Percentiles rank a stretch among this genome's conserved stretches.
These are phyloP conservation scores for Udeniomyces megalosporus DNA, from an alignment of 768 basidiomycete genomes.

Conservation along the genomic window DNA sequence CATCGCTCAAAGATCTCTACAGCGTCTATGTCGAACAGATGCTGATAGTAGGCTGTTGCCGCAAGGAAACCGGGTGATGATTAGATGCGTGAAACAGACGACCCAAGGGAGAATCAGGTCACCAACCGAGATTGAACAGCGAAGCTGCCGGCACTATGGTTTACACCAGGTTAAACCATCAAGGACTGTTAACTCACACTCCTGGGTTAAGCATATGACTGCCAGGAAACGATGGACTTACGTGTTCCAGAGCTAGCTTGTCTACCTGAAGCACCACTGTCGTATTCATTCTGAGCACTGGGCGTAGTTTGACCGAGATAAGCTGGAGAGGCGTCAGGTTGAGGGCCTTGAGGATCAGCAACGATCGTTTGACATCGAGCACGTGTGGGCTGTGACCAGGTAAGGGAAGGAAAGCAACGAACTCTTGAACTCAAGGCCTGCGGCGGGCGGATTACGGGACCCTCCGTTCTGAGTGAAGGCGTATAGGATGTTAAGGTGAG, in stretches of 20 bases:
- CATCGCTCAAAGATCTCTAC: slow-evolving; percentile 14
- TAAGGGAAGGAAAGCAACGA: background rate
- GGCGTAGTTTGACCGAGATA: slow-evolving; percentile 1
- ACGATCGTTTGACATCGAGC: background rate
- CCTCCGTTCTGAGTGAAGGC: background rate
- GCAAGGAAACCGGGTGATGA: background rate
- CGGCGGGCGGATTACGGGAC: background rate
- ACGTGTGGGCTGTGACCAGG: background rate
- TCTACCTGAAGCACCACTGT: too few species aligned
- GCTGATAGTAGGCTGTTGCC: slow-evolving; percentile 12
- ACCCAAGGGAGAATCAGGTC: background rate
- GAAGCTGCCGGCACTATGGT: background rate
- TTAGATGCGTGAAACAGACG: background rate
- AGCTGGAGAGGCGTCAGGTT: background rate
- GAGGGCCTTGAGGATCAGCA: background rate
- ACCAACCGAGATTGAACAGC: background rate
- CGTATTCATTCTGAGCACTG: background rate
- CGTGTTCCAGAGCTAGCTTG: background rate
- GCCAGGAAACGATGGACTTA: background rate
- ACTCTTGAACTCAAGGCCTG: background rate
- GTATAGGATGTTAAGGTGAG: background rate
- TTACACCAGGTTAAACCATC: too few species aligned
- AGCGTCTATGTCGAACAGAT: slow-evolving; percentile 14
- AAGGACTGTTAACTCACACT: background rate
- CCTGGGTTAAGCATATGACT: too few species aligned